Percentiles rank a stretch among this genome's conserved stretches.
Conservation (phyloP, 2,329 filamentous ascomycete species). For the Botrytis tulipae region DNA sequence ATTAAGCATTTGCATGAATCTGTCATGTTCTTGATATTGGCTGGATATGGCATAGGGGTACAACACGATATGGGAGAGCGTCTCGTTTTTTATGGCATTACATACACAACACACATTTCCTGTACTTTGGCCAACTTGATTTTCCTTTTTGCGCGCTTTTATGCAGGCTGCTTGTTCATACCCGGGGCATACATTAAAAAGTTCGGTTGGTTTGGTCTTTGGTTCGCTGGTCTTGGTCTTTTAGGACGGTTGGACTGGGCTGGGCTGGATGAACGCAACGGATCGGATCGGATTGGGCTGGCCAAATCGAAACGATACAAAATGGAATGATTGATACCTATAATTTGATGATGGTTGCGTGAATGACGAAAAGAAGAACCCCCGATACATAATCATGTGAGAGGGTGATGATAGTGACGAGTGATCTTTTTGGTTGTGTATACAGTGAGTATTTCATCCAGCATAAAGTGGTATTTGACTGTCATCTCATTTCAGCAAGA, state of each 20-base stretch:
- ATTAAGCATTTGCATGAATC: slow-evolving; percentile 20
- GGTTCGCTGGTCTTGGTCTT: slow-evolving; percentile 18
- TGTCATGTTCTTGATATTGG: slow-evolving; percentile 22
- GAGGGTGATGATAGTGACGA: background rate
- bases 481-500: background rate
- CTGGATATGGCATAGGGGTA: slow-evolving; percentile 20
- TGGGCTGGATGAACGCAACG: background rate
- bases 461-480: background rate
- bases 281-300: slow-evolving; percentile 7
- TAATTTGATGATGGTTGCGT: slow-evolving; percentile 20
- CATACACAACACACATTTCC: slow-evolving; percentile 7
- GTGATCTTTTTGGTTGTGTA: background rate
- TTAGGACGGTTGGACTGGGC: slow-evolving; percentile 12
- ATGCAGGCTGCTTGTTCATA: slow-evolving; percentile 21
- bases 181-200: slow-evolving; percentile 14
- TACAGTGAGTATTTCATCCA: background rate
- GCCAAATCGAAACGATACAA: slow-evolving; percentile 4
- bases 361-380: slow-evolving; percentile 10
- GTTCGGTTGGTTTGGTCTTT: slow-evolving; percentile 18
- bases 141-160: slow-evolving; percentile 14
- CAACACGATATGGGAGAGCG: slow-evolving; percentile 20
- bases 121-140: slow-evolving; percentile 17
- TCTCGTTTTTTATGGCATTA: slow-evolving; percentile 12
- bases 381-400: background rate
- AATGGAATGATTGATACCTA: slow-evolving; percentile 10